phyloP scores from a whole-genome alignment of 192 early-diverging fungal species.

The Rhizophagus sp. region DNA sequence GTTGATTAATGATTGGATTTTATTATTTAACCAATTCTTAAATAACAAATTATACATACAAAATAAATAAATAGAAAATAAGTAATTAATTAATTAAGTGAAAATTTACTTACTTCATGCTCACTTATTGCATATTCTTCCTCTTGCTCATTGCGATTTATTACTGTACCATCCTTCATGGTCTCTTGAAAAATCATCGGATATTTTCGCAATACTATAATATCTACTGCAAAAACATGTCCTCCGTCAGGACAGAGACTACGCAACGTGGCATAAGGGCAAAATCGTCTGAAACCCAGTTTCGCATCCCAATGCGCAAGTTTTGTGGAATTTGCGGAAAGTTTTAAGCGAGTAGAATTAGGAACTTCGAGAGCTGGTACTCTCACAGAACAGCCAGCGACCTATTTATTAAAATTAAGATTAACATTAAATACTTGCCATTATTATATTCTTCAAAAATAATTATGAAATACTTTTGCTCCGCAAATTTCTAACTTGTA shows the following conservation, averaged over 20 bases:
- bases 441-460: not conserved
- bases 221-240: slow-evolving; percentile 55
- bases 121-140: slow-evolving; percentile 44
- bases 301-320: slow-evolving; percentile 59
- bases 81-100: not conserved
- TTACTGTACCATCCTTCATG: slow-evolving; percentile 35
- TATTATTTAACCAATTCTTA: not conserved
- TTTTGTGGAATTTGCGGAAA: slow-evolving; percentile 55
- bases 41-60: not conserved
- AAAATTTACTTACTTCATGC: slow-evolving; percentile 41
- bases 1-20: not conserved
- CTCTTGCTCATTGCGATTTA: slow-evolving; percentile 46
- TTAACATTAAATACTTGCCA: not conserved
- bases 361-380: slow-evolving; percentile 48
- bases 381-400: slow-evolving; percentile 31
- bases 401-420: slow-evolving; percentile 23
- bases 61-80: no score
- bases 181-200: slow-evolving; percentile 49
- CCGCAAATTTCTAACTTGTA: slow-evolving; percentile 61
- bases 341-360: slow-evolving; percentile 31
- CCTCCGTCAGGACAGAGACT: slow-evolving; percentile 54
- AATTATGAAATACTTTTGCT: slow-evolving; percentile 45
- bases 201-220: slow-evolving; percentile 57
- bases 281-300: slow-evolving; percentile 45
- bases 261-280: slow-evolving; percentile 35